Conservation (phyloP, 108 stramenopile genomes). For the Cyclotella atomus region DNA sequence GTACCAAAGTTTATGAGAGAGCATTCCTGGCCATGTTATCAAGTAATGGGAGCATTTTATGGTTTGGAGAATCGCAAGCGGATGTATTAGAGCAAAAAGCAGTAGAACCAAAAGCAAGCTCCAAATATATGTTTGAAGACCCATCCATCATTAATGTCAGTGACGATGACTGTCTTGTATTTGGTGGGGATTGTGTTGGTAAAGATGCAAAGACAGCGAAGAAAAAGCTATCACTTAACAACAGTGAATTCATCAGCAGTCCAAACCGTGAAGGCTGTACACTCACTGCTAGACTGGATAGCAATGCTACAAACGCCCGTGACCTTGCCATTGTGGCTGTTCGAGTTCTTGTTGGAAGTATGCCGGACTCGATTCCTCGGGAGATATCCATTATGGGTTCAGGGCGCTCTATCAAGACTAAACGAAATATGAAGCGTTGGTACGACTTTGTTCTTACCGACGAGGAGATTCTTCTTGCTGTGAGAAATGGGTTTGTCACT, state of each 20-base stretch:
- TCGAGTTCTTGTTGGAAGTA: slow-evolving; percentile 74
- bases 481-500: slow-evolving; percentile 69
- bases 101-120: slow-evolving; percentile 5
- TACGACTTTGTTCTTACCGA: slow-evolving; percentile 77
- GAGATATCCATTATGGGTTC: slow-evolving; percentile 61
- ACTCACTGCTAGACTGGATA: slow-evolving; percentile 53
- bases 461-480: slow-evolving; percentile 74
- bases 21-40: slow-evolving; percentile 54
- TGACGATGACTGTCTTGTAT: slow-evolving; percentile 52
- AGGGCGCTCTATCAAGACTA: slow-evolving; percentile 66
- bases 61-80: slow-evolving; percentile 58
- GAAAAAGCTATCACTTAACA: slow-evolving; percentile 64
- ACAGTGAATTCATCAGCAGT: slow-evolving; percentile 52
- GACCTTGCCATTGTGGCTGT: slow-evolving; percentile 68
- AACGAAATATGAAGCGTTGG: slow-evolving; percentile 69
- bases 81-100: background rate
- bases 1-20: slow-evolving; percentile 51
- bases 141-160: slow-evolving; percentile 57
- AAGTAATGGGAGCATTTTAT: slow-evolving; percentile 60
- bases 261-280: slow-evolving; percentile 73
- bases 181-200: slow-evolving; percentile 58
- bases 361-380: slow-evolving; percentile 62
- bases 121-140: slow-evolving; percentile 61
- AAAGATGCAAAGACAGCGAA: slow-evolving; percentile 55
- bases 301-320: background rate